Base-by-base conservation (phyloP, 495 filamentous ascomycete genomes). In the Talaromyces proteolyticus region DNA sequence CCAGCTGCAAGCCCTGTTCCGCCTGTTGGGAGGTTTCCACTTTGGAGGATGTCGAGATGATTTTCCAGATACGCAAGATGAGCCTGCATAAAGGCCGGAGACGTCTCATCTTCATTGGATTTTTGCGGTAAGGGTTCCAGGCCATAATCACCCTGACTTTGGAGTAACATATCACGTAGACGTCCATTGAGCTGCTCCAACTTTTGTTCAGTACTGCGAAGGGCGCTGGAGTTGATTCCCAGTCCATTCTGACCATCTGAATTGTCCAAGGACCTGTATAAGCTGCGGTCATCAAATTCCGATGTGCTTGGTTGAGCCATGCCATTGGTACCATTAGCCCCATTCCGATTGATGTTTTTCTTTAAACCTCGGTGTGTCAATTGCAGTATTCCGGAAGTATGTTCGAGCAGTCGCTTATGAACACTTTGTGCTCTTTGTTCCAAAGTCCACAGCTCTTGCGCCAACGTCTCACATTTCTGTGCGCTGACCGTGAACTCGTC, bases 341-440 rank as follows among this genome's bases (percentile, higher is more conserved):
- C 37, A 11, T 26, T 18, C 19, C 42, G 50, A 45, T 68, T 69
- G 0, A 59, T 52, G 29, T 70, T 65, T 51, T 79, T 76, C 52
- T 77, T 78, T 52, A 75, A 49, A 12, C 79, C 78, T 53, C 84
- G 83, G 60, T 96, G 90, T 14, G 89, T 90, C 74, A 93, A 77
- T 58, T 95, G 89, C 55, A 96, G 66, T 23, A 97, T 86, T 29
- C 86, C 93, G 23, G 93, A 90, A 0, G 90, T 96, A 64, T 98
- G 93, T 60, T 91, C 80, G n/a, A 96, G 64, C 49, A 96, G 65
- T 39, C 80, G 75, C 51, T 70, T 79, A 46, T 92, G 84, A 14
- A 89, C 78, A 39, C 84, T 80, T 58, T 89, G 81, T 25, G 79
- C 67, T 44, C 86, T 74, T 52, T 84, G 82, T 61, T 95, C 88